phyloP scores from a whole-genome alignment of 805 yeast species.

The Nakazawaea siamensis region DNA sequence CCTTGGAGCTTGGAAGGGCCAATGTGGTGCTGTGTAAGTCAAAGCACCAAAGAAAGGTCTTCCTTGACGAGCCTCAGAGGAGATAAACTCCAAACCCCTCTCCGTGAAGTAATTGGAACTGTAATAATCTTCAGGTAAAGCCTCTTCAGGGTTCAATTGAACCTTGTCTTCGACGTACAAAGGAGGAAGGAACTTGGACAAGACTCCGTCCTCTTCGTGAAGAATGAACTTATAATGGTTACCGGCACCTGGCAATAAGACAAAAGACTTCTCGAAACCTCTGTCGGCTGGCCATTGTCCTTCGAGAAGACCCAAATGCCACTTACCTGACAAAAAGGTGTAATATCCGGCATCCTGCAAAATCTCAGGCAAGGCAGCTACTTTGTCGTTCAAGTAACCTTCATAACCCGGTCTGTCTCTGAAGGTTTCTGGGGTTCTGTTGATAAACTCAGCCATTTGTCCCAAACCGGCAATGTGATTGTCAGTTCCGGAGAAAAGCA shows the following conservation, averaged over 20 bases:
- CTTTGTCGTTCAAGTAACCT: conserved; percentile 41
- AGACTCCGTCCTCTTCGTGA: conserved; percentile 22
- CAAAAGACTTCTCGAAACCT: conserved; percentile 43
- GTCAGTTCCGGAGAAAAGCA: conserved; percentile 53
- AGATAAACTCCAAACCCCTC: conserved; percentile 29
- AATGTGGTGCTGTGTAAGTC: conserved; percentile 59
- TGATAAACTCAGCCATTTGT: conserved; percentile 43
- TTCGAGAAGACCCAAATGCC: conserved; percentile 46
- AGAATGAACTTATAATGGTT: conserved; percentile 43
- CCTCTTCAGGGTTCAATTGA: conserved; percentile 25
- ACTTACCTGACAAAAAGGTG: conserved; percentile 48
- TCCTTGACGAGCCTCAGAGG: conserved; percentile 23
- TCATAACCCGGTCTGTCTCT: conserved; percentile 45
- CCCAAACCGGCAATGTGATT: conserved; percentile 55
- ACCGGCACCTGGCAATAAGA: conserved; percentile 50
- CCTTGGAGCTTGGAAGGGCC: conserved; percentile 58
- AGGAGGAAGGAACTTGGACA: conserved; percentile 28
- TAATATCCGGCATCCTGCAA: conserved; percentile 39
- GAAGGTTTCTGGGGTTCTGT: conserved; percentile 28
- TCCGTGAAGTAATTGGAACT: conserved; percentile 36
- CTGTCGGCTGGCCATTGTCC: conserved; percentile 41
- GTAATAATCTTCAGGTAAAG: conserved; percentile 39
- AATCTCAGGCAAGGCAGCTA: conserved; percentile 46
- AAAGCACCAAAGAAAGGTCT: conserved; percentile 46
- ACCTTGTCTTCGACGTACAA: conserved; percentile 31